phyloP scores from a whole-genome alignment of 2,329 filamentous ascomycete species.

The Paracorniculantispora psalliotae region DNA sequence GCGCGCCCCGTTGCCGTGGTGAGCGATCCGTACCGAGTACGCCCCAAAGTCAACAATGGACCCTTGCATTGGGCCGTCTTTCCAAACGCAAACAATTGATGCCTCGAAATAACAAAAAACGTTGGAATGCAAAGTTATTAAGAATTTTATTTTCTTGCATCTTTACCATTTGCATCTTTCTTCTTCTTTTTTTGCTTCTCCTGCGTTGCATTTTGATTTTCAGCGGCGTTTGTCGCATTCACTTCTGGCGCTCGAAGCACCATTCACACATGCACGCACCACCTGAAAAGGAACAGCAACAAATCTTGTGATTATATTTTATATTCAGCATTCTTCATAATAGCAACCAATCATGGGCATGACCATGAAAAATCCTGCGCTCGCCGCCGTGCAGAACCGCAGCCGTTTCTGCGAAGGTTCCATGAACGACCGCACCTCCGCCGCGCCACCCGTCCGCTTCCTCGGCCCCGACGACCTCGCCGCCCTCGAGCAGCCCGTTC shows the following conservation, averaged over 20 bases:
- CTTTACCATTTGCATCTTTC: background rate
- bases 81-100: background rate
- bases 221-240: background rate
- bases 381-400: conserved; percentile 31
- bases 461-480: conserved; percentile 39
- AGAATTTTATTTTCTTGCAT: background rate
- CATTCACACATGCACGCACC: no score
- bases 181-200: conserved; percentile 11
- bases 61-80: background rate
- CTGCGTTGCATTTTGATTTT: background rate
- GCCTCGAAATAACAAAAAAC: background rate
- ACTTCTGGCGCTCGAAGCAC: no score
- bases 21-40: no score
- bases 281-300: no score
- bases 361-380: conserved; percentile 23
- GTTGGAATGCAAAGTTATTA: background rate
- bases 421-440: conserved; percentile 76
- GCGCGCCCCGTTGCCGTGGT: conserved; percentile 13
- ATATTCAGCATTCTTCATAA: background rate
- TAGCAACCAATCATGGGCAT: conserved; percentile 27
- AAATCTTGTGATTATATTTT: no score
- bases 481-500: conserved; percentile 25
- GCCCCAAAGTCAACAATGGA: conserved; percentile 14
- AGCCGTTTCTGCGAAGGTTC: conserved; percentile 72
- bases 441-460: conserved; percentile 64